A percentile compares a stretch with the other conserved stretches of the same genome.
Conservation (phyloP, 768 basidiomycete species). For the Clathrus columnatus region DNA sequence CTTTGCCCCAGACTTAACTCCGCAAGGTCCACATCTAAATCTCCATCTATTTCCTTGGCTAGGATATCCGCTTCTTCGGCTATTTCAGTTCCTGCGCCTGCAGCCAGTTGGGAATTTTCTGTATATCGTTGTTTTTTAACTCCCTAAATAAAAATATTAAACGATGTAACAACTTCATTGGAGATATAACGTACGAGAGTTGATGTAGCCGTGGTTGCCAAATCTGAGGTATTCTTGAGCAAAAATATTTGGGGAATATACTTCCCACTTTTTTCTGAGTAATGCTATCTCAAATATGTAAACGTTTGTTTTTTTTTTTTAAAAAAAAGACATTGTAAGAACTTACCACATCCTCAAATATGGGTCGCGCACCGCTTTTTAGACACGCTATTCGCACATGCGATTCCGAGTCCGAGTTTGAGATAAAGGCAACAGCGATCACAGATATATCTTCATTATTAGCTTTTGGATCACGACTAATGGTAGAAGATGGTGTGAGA, state of each 20-base stretch:
- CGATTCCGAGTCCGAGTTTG: slow-evolving; percentile 33
- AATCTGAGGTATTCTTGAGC: background rate
- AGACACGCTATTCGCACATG: slow-evolving; percentile 39
- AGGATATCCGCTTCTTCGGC: slow-evolving; percentile 44
- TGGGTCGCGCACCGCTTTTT: slow-evolving; percentile 45
- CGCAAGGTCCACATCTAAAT: slow-evolving; percentile 75
- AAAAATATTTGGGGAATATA: slow-evolving; percentile 39
- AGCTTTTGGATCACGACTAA: slow-evolving; percentile 34
- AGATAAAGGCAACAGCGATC: slow-evolving; percentile 38
- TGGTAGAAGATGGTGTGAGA: slow-evolving; percentile 43
- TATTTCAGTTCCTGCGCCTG: slow-evolving; percentile 57
- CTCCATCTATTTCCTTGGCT: slow-evolving; percentile 49
- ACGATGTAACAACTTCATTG: background rate
- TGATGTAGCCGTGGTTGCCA: background rate
- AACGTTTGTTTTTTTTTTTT: no score
- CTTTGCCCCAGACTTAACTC: slow-evolving; percentile 91
- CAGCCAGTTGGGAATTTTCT: slow-evolving; percentile 51
- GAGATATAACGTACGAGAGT: background rate
- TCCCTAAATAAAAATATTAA: background rate
- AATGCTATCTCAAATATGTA: slow-evolving; percentile 34
- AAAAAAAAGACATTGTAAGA: no score
- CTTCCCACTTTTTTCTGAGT: slow-evolving; percentile 43
- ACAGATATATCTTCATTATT: slow-evolving; percentile 28
- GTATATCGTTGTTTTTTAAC: slow-evolving; percentile 48
- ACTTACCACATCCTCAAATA: slow-evolving; percentile 54